phyloP scores from a whole-genome alignment of 805 yeast genomes.

The Spathaspora sp. region DNA sequence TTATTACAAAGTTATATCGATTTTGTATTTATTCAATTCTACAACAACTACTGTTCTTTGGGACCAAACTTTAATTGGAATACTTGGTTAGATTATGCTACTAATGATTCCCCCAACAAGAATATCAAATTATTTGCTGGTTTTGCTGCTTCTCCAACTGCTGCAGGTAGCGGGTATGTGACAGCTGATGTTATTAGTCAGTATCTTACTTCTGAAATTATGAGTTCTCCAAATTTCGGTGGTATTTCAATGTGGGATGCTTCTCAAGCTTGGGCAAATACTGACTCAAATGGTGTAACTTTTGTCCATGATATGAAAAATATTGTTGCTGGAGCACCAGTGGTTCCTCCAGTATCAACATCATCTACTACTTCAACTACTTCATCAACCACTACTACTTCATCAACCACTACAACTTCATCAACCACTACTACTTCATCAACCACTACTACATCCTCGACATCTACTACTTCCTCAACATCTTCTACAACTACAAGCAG shows the following conservation, averaged over 20 bases:
- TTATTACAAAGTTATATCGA: slow-evolving; percentile 23
- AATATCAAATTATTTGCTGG: slow-evolving; percentile 30
- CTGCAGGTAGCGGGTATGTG: slow-evolving; percentile 35
- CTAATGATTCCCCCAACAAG: slow-evolving; percentile 25
- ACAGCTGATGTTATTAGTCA: slow-evolving; percentile 16
- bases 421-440: background rate
- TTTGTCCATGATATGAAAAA: slow-evolving; percentile 38
- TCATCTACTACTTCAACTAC: slow-evolving; percentile 2
- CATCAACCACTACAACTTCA: slow-evolving; percentile 1
- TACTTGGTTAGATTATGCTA: slow-evolving; percentile 32
- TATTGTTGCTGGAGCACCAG: slow-evolving; percentile 25
- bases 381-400: slow-evolving; percentile 14
- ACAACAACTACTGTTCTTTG: slow-evolving; percentile 31
- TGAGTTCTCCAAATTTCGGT: slow-evolving; percentile 41
- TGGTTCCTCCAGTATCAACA: slow-evolving; percentile 1
- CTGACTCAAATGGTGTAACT: slow-evolving; percentile 14
- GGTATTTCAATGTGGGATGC: slow-evolving; percentile 89
- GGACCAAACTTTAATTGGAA: slow-evolving; percentile 30
- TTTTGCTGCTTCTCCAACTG: slow-evolving; percentile 27
- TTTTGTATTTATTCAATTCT: slow-evolving; percentile 38
- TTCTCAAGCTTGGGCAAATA: slow-evolving; percentile 41
- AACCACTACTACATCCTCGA: slow-evolving; percentile 2
- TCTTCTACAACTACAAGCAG: background rate
- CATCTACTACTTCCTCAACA: slow-evolving; percentile 3
- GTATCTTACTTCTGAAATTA: slow-evolving; percentile 13